Evolutionary conservation across 1,284 basidiomycete genomes (phyloP).

Genomic region (Microbotryum lychnidis-dioicae): DNA sequence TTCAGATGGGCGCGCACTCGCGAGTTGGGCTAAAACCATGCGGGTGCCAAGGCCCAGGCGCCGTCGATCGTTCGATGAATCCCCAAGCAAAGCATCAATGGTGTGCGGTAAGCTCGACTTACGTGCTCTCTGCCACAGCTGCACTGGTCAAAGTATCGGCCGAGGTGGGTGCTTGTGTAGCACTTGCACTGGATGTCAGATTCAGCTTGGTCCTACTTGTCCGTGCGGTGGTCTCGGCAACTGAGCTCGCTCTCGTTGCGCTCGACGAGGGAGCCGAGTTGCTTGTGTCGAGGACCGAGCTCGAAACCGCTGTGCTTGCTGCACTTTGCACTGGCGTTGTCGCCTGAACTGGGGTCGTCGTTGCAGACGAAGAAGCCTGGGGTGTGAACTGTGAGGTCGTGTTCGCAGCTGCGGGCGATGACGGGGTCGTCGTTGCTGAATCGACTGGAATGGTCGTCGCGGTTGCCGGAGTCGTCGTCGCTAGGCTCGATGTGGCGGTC

Average conservation of each 20-base stretch:
- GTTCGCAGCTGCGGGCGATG: too few species aligned
- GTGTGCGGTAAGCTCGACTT: too few species aligned
- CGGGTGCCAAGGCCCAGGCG: too few species aligned
- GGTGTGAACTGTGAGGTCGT: background rate
- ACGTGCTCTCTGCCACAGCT: too few species aligned
- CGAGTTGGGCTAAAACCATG: too few species aligned
- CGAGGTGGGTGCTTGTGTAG: slow-evolving; percentile 1
- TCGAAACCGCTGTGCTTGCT: slow-evolving; percentile 1
- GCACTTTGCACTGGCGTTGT: slow-evolving; percentile 6
- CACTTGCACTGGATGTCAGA: background rate
- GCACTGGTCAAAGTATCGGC: background rate
- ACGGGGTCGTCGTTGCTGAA: too few species aligned
- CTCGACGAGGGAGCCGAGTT: background rate
- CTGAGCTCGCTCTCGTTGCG: background rate
- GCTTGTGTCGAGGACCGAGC: slow-evolving; percentile 1
- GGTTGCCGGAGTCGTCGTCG: slow-evolving; percentile 6
- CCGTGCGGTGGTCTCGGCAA: background rate
- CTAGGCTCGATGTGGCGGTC: background rate
- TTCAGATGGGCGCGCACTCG: background rate
- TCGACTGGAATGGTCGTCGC: slow-evolving; percentile 1
- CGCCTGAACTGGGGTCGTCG: slow-evolving; percentile 8
- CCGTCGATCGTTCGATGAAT: too few species aligned
- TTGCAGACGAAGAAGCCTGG: slow-evolving; percentile 5
- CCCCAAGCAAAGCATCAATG: too few species aligned
- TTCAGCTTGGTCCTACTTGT: background rate